These are phyloP conservation scores for Berberis vulgaris DNA, from an alignment of 164 flowering plant species.

Conservation along the genomic window DNA sequence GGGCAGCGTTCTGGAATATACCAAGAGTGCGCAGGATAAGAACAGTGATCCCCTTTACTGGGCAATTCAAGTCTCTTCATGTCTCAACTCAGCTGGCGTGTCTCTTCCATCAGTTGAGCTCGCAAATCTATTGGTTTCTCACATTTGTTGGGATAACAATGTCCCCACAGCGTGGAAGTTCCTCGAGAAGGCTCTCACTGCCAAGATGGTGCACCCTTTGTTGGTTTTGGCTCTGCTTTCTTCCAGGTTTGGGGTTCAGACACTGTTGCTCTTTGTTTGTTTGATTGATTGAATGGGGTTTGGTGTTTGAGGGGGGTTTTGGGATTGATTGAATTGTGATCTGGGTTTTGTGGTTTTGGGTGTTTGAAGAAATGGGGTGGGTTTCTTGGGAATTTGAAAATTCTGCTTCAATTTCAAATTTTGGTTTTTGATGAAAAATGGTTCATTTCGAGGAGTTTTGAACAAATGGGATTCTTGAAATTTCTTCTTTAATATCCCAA, in stretches of 20 bases:
- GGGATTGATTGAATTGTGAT: background rate
- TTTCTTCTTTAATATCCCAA: too few species aligned
- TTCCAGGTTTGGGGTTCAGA: conserved; percentile 13
- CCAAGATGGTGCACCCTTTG: conserved; percentile 62
- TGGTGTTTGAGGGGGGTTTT: background rate
- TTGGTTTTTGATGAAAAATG: background rate
- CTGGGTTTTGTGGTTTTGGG: background rate
- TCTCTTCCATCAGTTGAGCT: conserved; percentile 61
- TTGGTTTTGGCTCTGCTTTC: conserved; percentile 78
- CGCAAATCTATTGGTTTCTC: conserved; percentile 57
- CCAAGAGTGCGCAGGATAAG: conserved; percentile 57
- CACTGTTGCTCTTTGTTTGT: background rate
- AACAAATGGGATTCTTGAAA: too few species aligned
- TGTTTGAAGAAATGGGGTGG: background rate
- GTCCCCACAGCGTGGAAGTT: conserved; percentile 85
- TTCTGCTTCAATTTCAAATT: background rate
- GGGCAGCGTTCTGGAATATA: conserved; percentile 51
- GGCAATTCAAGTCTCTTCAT: conserved; percentile 61
- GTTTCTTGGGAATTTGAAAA: background rate
- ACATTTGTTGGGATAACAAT: conserved; percentile 90
- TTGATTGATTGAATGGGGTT: background rate
- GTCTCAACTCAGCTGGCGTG: conserved; percentile 43
- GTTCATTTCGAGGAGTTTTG: background rate
- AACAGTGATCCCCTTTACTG: conserved; percentile 65
- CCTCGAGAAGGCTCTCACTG: conserved; percentile 55